phyloP scores from a whole-genome alignment of 257 asterid genomes.

The Capsicum rhomboideum region DNA sequence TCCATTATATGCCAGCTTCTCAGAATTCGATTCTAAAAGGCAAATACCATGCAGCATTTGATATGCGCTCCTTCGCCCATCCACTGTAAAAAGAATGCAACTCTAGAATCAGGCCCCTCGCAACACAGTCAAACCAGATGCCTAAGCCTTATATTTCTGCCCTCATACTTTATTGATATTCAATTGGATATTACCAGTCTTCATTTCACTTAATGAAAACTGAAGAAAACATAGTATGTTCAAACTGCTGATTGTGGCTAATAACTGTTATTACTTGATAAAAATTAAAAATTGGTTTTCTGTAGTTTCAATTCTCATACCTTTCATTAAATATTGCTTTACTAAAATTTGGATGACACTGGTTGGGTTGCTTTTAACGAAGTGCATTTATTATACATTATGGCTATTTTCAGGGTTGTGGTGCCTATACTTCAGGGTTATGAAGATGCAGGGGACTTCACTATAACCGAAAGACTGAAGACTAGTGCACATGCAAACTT shows the following conservation, averaged over 20 bases:
- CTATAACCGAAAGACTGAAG: constrained; percentile 52
- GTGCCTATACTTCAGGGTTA: constrained; percentile 84
- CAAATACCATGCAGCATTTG: neutral
- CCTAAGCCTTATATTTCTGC: neutral
- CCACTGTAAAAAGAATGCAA: neutral
- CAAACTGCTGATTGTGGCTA: neutral
- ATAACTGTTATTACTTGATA: neutral
- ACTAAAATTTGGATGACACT: neutral
- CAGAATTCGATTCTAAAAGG: neutral
- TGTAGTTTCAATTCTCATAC: neutral
- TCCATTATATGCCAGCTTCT: neutral
- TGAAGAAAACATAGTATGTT: neutral
- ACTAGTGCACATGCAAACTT: constrained; percentile 66
- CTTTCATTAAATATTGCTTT: neutral
- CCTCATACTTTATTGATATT: neutral
- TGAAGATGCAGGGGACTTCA: constrained; percentile 89
- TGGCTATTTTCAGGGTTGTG: constrained; percentile 67
- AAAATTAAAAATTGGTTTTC: neutral
- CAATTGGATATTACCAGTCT: neutral
- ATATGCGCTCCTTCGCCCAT: neutral
- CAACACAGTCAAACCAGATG: neutral
- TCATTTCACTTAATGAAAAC: neutral
- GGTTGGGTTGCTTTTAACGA: neutral
- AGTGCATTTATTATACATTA: constrained; percentile 24
- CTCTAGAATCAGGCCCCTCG: neutral